Percentiles rank a stretch among this genome's conserved stretches.
phyloP scores from a whole-genome alignment of 2,329 filamentous ascomycete genomes.

The Cytospora piceae region DNA sequence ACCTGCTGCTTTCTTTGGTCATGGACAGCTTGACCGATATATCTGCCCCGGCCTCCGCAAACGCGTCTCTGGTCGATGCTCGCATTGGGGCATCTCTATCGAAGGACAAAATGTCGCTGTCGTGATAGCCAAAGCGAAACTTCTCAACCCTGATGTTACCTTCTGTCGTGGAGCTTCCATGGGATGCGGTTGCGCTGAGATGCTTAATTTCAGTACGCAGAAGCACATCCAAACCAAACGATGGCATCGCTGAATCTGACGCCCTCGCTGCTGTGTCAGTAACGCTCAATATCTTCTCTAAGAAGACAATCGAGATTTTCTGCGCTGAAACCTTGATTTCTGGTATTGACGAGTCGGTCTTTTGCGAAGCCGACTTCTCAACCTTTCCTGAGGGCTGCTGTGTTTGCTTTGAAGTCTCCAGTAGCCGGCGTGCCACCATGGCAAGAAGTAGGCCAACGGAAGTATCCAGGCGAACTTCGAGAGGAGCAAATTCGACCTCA shows the following conservation, averaged over 20 bases:
- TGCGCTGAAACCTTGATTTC: conserved; percentile 51
- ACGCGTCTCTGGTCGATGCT: conserved; percentile 62
- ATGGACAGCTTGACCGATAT: conserved; percentile 58
- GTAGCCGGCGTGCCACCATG: conserved; percentile 54
- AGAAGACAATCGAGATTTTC: conserved; percentile 57
- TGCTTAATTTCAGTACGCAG: conserved; percentile 55
- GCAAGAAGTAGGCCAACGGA: conserved; percentile 59
- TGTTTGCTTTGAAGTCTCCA: conserved; percentile 47
- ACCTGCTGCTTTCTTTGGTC: conserved; percentile 48
- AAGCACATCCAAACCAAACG: conserved; percentile 54
- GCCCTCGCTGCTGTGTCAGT: conserved; percentile 45
- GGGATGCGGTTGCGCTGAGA: conserved; percentile 42
- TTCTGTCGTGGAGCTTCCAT: conserved; percentile 37
- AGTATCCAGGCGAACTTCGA: conserved; percentile 58
- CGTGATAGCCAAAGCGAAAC: conserved; percentile 65
- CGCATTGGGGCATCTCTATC: conserved; percentile 61
- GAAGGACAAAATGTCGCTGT: conserved; percentile 67
- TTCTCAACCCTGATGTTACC: conserved; percentile 55
- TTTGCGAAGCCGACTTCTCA: conserved; percentile 31
- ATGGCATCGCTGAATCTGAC: conserved; percentile 46
- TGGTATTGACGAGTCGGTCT: conserved; percentile 35
- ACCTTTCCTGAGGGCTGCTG: neutral
- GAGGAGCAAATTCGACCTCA: conserved; percentile 56
- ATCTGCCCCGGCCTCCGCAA: conserved; percentile 61
- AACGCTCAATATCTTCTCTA: conserved; percentile 58